These are phyloP conservation scores for Pinus taeda DNA, from an alignment of 75 land plant species.

Conservation along the genomic window DNA sequence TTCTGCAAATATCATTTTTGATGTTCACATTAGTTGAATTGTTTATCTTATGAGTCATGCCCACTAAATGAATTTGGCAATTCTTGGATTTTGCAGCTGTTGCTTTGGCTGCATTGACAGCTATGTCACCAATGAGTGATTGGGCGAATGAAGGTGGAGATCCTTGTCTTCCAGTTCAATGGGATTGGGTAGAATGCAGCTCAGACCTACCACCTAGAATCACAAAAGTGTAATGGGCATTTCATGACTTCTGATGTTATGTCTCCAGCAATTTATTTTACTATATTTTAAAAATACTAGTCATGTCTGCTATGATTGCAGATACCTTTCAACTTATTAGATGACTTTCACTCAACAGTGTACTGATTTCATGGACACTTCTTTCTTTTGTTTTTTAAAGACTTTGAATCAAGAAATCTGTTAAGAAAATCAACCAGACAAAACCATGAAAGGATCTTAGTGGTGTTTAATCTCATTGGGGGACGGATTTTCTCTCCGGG, in stretches of 20 bases:
- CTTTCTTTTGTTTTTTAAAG: too few species aligned
- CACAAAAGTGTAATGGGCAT: slow-evolving; percentile 46
- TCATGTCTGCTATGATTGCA: neutral
- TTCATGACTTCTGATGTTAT: neutral
- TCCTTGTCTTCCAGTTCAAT: slow-evolving; percentile 63
- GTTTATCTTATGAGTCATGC: neutral
- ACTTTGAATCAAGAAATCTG: too few species aligned
- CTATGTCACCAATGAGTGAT: slow-evolving; percentile 19
- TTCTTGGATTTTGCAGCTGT: slow-evolving; percentile 18
- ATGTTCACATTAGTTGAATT: neutral
- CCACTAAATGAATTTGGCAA: neutral
- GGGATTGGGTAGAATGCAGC: slow-evolving; percentile 78
- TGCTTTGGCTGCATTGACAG: slow-evolving; percentile 19
- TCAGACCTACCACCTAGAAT: slow-evolving; percentile 46
- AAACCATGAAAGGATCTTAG: too few species aligned
- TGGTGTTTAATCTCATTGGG: too few species aligned
- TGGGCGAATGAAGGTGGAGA: slow-evolving; percentile 48
- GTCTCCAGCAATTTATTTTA: neutral
- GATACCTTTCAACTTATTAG: too few species aligned
- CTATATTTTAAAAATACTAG: neutral
- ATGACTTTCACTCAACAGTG: too few species aligned
- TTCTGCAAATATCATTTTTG: neutral
- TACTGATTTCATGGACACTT: too few species aligned
- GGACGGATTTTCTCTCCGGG: too few species aligned
- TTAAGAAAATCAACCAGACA: too few species aligned